Conservation (phyloP, 148 eudicot genomes). For the Silene latifolia region DNA sequence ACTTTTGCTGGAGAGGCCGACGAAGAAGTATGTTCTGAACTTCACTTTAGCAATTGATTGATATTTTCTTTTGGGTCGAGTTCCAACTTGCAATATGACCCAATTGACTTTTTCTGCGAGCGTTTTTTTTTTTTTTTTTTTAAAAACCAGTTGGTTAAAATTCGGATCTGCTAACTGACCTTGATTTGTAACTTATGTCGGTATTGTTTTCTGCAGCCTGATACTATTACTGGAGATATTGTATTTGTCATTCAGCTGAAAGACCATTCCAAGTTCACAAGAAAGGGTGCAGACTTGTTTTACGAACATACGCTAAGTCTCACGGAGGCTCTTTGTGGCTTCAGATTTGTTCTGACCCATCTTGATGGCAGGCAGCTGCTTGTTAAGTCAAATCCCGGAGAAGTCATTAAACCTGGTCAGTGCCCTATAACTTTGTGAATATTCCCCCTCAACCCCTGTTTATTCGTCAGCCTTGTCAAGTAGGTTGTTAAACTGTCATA, state of each 20-base stretch:
- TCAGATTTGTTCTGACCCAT: constrained; percentile 52
- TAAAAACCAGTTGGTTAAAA: too few species aligned
- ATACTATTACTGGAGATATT: constrained; percentile 58
- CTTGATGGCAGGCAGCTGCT: constrained; percentile 63
- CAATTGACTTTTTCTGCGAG: too few species aligned
- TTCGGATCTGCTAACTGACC: neutral
- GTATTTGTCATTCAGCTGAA: constrained; percentile 68
- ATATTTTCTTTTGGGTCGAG: too few species aligned
- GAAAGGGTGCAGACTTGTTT: constrained; percentile 75
- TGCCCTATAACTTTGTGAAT: too few species aligned
- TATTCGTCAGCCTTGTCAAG: too few species aligned
- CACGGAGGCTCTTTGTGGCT: constrained; percentile 60
- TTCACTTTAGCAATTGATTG: too few species aligned
- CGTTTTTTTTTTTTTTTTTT: too few species aligned
- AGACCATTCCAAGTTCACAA: constrained; percentile 65
- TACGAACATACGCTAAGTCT: constrained; percentile 59
- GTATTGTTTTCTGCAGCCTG: constrained; percentile 44
- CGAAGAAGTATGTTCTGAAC: constrained; percentile 59
- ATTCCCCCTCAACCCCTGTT: too few species aligned
- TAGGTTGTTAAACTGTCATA: too few species aligned
- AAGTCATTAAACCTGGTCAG: constrained; percentile 72
- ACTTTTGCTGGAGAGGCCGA: constrained; percentile 77
- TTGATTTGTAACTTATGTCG: neutral
- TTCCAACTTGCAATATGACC: too few species aligned
- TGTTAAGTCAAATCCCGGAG: constrained; percentile 61